A percentile compares a stretch with the other conserved stretches of the same genome.
Evolutionary conservation across 768 basidiomycete genomes (phyloP).

Genomic region (Amanita brunnescens): DNA sequence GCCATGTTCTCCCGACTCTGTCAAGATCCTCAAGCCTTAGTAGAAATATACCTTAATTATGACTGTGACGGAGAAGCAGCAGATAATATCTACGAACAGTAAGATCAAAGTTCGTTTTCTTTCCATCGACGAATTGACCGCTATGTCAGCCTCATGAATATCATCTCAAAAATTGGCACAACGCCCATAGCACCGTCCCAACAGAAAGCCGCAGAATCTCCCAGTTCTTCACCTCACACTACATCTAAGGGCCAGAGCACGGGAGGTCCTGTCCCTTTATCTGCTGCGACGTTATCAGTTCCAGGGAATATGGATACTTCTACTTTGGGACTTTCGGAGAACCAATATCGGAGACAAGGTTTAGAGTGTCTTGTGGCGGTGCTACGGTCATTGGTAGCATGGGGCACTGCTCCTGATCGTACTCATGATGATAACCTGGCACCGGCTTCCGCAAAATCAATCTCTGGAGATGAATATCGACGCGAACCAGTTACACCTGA

Average conservation of each 20-base stretch:
- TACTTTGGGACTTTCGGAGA: constrained; percentile 65
- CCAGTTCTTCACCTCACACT: constrained; percentile 52
- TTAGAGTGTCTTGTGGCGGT: constrained; percentile 91
- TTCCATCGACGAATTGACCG: constrained; percentile 3
- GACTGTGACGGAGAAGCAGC: constrained; percentile 93
- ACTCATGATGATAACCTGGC: constrained; percentile 31
- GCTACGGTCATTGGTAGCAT: constrained; percentile 81
- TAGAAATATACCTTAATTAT: constrained; percentile 98
- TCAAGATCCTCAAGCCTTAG: constrained; percentile 94
- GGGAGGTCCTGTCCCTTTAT: constrained; percentile 45
- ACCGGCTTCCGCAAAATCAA: constrained; percentile 33
- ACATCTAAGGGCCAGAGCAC: constrained; percentile 35
- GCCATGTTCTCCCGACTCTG: constrained; percentile 82
- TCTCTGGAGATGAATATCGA: constrained; percentile 42
- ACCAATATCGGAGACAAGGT: constrained; percentile 81
- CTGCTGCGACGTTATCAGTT: constrained; percentile 54
- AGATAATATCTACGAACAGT: constrained; percentile 98
- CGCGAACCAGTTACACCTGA: constrained; percentile 49
- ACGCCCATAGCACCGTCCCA: constrained; percentile 37
- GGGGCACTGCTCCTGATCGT: constrained; percentile 63
- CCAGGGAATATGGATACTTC: constrained; percentile 63
- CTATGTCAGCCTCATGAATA: constrained; percentile 72
- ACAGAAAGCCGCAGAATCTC: constrained; percentile 45
- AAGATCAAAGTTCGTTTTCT: constrained; percentile 5
- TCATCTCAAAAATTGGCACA: constrained; percentile 86